Percentiles rank a stretch among this genome's conserved stretches.
phyloP scores from a whole-genome alignment of 768 basidiomycete species.

The Daedalea quercina region DNA sequence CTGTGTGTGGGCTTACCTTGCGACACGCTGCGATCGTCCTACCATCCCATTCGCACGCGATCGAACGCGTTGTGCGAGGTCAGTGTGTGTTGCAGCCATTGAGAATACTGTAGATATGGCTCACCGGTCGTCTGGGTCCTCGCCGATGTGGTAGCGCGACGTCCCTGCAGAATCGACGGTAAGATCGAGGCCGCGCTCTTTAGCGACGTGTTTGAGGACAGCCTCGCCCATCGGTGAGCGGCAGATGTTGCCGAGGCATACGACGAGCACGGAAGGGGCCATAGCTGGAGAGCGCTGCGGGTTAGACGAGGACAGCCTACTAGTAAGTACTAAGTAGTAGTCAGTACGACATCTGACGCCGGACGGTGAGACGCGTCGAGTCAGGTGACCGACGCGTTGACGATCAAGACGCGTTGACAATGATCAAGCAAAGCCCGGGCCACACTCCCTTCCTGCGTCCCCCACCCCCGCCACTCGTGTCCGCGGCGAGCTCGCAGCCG shows the following conservation, averaged over 20 bases:
- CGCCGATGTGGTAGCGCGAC: conserved; percentile 75
- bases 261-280: conserved; percentile 51
- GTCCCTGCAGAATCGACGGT: conserved; percentile 83
- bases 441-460: background rate
- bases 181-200: conserved; percentile 59
- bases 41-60: background rate
- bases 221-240: conserved; percentile 93
- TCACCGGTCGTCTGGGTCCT: conserved; percentile 79
- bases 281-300: background rate
- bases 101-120: background rate
- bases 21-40: conserved; percentile 68
- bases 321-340: too few species aligned
- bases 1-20: conserved; percentile 38
- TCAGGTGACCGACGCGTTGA: background rate
- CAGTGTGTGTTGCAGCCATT: background rate
- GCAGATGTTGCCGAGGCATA: conserved; percentile 83
- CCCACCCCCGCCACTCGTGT: too few species aligned
- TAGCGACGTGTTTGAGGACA: conserved; percentile 64
- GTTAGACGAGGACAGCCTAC: background rate
- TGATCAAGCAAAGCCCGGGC: background rate
- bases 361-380: background rate
- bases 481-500: too few species aligned
- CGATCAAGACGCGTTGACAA: background rate
- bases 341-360: too few species aligned
- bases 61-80: background rate